Evolutionary conservation across 306 rosid species (phyloP), one percentile per base, ranked within the genome.

Genomic region (Cotoneaster glaucophyllus): DNA sequence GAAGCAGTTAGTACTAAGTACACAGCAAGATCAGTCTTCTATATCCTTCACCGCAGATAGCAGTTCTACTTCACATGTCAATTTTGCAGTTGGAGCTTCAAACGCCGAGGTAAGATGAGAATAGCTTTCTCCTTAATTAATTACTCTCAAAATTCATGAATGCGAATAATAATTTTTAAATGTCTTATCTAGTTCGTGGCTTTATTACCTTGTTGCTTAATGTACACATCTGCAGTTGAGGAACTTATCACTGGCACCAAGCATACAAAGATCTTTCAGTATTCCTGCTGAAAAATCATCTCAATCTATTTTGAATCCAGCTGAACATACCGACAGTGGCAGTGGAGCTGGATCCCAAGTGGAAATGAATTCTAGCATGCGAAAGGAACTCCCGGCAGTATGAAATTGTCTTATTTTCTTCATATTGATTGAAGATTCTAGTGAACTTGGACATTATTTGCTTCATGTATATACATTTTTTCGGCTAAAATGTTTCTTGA

Each of bases 321-420:
- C 84, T 78, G 86, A 77, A 71, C 85, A 77, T 28, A 56, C 85
- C 50, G 32, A 43, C 64, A 39, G 41, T 73, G 67, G 50, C 64
- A 39, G 48, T 73, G 67, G 74, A 76, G 84, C 75, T 70, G 71
- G 78, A 74, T 52, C 75, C 69, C 78, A 84, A 69, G 67, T 31
- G 66, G 86, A 90, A 83, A 73, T 75, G 71, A 85, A 52, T 31
- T 73, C 78, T 62, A 68, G 44, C 29, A 89, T 66, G 81, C 88
- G 97, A 85, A 79, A 11, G 76, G 97, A 89, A 83, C 88, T 95
- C 77, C 97, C 97, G 31, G 78, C 19, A 82, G 98, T 95, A 87
- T 73, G 74, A 72, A 25, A 70, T 71, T 66, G 24, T 19, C 21
- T 69, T 43, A 10, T 69, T 71, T 54, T 19, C 75, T 64, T 82